phyloP scores from a whole-genome alignment of 805 yeast genomes.

The Scheffersomyces spartinae region DNA sequence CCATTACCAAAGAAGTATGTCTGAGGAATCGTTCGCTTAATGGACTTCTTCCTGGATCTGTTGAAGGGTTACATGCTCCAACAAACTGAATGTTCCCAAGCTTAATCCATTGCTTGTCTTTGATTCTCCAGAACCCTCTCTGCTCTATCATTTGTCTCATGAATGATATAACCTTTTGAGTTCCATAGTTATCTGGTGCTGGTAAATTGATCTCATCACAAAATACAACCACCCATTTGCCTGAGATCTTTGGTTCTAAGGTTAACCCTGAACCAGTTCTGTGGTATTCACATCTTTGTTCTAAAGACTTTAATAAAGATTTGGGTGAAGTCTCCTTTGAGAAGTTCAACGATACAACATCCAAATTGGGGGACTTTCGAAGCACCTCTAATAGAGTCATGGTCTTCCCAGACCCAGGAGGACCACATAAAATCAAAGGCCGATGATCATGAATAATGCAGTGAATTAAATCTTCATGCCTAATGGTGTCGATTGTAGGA shows the following conservation, averaged over 20 bases:
- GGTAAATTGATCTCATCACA: constrained; percentile 92
- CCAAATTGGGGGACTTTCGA: constrained; percentile 43
- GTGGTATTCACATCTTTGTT: constrained; percentile 59
- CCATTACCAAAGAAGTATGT: constrained; percentile 53
- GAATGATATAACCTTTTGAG: constrained; percentile 61
- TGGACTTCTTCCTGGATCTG: constrained; percentile 60
- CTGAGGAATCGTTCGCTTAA: constrained; percentile 54
- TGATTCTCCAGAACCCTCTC: constrained; percentile 65
- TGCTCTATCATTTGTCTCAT: constrained; percentile 65
- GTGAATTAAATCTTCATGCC: constrained; percentile 52
- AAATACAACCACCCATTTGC: constrained; percentile 69
- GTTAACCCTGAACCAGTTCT: constrained; percentile 38
- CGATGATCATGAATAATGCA: constrained; percentile 42
- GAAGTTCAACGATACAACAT: constrained; percentile 62
- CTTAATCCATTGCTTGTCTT: constrained; percentile 53
- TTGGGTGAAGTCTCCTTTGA: constrained; percentile 68
- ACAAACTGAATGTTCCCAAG: constrained; percentile 63
- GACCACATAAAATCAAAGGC: constrained; percentile 77
- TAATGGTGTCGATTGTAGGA: constrained; percentile 68
- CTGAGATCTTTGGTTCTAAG: constrained; percentile 47
- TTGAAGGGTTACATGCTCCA: constrained; percentile 93
- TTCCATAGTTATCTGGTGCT: constrained; percentile 53
- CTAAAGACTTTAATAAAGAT: constrained; percentile 50
- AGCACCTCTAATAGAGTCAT: constrained; percentile 74
- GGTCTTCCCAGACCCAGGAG: constrained; percentile 96